A percentile compares a stretch with the other conserved stretches of the same genome.
Conservation (phyloP, 2,329 filamentous ascomycete species). For the Ceratocystis diversiconidia region DNA sequence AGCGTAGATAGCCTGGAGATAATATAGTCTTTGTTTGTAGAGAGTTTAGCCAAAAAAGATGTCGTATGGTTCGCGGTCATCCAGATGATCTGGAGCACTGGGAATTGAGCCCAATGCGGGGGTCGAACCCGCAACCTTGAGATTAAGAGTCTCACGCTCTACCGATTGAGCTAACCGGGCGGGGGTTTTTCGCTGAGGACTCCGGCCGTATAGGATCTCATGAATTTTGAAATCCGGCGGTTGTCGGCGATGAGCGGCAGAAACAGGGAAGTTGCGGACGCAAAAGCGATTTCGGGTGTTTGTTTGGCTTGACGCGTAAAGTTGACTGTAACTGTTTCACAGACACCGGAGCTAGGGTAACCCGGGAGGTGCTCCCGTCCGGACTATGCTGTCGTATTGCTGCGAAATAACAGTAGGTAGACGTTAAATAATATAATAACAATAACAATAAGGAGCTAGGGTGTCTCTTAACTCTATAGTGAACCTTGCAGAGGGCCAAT, state of each 20-base stretch:
- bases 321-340: neutral
- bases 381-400: too few species aligned
- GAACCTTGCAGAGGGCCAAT: too few species aligned
- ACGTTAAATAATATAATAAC: too few species aligned
- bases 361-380: too few species aligned
- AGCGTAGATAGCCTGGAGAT: neutral
- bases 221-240: too few species aligned
- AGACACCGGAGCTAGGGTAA: too few species aligned
- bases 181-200: neutral
- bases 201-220: too few species aligned
- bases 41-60: neutral
- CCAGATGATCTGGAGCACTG: constrained; percentile 19
- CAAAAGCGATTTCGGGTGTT: neutral
- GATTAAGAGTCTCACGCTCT: constrained; percentile 59
- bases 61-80: constrained; percentile 8
- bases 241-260: neutral
- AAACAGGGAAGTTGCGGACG: too few species aligned
- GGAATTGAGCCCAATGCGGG: constrained; percentile 24
- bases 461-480: too few species aligned
- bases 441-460: too few species aligned
- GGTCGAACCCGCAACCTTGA: constrained; percentile 32
- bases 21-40: neutral
- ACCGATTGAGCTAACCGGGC: constrained; percentile 54
- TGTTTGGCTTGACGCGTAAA: neutral
- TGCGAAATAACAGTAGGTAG: too few species aligned